A percentile compares a stretch with the other conserved stretches of the same genome.
Conservation (phyloP, 805 yeast genomes). For the Zygosaccharomyces gambellarensis region DNA sequence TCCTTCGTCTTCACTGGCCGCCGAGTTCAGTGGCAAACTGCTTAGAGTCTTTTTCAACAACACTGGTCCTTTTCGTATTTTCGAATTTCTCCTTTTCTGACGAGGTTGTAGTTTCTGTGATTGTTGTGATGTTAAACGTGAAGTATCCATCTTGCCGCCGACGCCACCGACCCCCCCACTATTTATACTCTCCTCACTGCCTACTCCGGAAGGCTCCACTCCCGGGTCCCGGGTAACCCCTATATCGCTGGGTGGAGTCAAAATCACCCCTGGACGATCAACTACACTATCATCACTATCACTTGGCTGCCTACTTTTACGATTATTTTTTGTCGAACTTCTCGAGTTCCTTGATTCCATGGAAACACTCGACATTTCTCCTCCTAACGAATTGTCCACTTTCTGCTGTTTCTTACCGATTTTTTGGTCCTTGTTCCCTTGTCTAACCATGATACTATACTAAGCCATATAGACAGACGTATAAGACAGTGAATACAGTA, state of each 20-base stretch:
- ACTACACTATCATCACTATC: neutral
- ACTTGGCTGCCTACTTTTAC: too few species aligned
- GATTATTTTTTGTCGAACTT: neutral
- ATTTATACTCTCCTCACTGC: neutral
- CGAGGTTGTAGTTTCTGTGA: neutral
- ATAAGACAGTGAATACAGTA: too few species aligned
- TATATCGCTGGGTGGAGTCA: neutral
- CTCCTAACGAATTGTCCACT: neutral
- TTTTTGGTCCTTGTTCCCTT: neutral
- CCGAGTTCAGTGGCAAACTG: constrained; percentile 19
- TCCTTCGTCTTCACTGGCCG: constrained; percentile 1
- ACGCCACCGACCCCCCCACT: constrained; percentile 6
- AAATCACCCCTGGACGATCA: neutral
- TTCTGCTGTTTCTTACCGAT: neutral
- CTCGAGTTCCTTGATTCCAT: neutral
- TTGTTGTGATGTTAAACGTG: neutral
- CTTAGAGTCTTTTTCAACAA: constrained; percentile 23
- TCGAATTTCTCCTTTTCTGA: constrained; percentile 2
- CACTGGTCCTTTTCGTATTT: constrained; percentile 15
- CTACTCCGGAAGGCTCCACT: neutral
- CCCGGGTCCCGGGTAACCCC: neutral
- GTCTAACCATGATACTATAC: neutral
- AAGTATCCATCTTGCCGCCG: neutral
- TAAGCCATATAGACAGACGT: neutral
- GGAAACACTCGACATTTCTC: neutral